These are phyloP conservation scores for Hyaloperonospora arabidopsidis DNA, from an alignment of 352 stramenopile species.

Conservation along the genomic window DNA sequence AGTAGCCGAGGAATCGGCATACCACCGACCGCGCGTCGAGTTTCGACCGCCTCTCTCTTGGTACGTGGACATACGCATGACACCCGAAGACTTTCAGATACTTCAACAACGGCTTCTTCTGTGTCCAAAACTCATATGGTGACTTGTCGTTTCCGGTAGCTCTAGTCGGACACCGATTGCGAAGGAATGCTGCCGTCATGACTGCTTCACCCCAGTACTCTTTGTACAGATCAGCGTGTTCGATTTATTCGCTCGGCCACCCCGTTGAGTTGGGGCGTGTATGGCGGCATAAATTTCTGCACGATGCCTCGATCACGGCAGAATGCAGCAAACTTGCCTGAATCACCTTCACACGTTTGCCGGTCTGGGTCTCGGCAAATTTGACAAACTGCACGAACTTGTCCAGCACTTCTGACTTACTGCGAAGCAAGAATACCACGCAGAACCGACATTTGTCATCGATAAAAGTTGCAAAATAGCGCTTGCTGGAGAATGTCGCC, in stretches of 20 bases:
- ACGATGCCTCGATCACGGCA: conserved; percentile 7
- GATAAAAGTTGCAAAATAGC: not conserved
- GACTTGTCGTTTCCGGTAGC: not conserved
- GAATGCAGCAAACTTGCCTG: conserved; percentile 3
- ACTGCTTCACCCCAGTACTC: not conserved
- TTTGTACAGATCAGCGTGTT: not conserved
- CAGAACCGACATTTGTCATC: conserved; percentile 15
- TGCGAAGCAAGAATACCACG: conserved; percentile 10
- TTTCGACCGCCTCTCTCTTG: not conserved
- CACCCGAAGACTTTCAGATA: not conserved
- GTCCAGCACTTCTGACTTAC: conserved; percentile 8
- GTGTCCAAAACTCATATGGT: not conserved
- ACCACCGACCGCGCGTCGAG: not conserved
- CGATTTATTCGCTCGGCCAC: not conserved
- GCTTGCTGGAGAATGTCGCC: not conserved
- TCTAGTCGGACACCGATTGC: not conserved
- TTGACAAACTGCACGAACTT: conserved; percentile 9
- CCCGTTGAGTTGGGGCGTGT: conserved; percentile 6
- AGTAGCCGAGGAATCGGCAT: not conserved
- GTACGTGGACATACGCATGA: conserved; percentile 1
- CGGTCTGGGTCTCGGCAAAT: conserved; percentile 7
- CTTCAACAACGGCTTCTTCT: not conserved
- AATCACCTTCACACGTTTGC: conserved; percentile 11
- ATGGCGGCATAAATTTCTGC: conserved; percentile 11
- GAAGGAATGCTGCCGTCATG: not conserved